Conservation (phyloP, 345 rosid genomes). For the Geranium brycei region DNA sequence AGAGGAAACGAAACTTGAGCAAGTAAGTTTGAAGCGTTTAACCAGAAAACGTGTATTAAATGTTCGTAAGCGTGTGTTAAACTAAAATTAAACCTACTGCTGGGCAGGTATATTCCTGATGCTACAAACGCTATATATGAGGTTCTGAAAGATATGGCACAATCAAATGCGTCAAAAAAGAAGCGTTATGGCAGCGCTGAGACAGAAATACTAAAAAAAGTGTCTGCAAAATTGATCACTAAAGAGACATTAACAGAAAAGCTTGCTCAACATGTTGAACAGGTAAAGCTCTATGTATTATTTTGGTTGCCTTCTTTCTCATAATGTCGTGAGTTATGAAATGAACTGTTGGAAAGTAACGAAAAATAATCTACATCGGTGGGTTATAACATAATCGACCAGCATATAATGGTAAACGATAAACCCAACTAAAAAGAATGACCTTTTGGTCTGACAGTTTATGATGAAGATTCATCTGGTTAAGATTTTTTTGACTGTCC, state of each 20-base stretch:
- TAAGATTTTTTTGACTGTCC: background rate
- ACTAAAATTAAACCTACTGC: conserved; percentile 1
- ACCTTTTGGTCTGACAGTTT: background rate
- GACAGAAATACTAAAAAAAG: conserved; percentile 40
- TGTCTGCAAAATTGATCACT: conserved; percentile 46
- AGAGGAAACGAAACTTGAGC: conserved; percentile 78
- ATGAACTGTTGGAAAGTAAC: background rate
- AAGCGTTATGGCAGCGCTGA: conserved; percentile 41
- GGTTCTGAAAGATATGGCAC: conserved; percentile 63
- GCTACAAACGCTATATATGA: conserved; percentile 67
- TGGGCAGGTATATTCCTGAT: conserved; percentile 74
- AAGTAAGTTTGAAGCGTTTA: conserved; percentile 25
- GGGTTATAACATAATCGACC: background rate
- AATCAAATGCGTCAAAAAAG: conserved; percentile 40
- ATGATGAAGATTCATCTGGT: too few relatives aligned
- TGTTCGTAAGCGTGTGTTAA: background rate
- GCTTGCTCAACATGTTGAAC: conserved; percentile 73
- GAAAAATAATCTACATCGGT: too few relatives aligned
- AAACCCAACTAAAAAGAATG: background rate
- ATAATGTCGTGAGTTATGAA: background rate
- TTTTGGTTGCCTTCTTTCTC: background rate
- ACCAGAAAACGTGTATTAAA: background rate
- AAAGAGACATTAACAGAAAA: conserved; percentile 57
- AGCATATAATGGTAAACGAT: background rate
- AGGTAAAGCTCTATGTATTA: conserved; percentile 28